Conservation (phyloP, 2,329 filamentous ascomycete species). For the Falciphora oryzae region DNA sequence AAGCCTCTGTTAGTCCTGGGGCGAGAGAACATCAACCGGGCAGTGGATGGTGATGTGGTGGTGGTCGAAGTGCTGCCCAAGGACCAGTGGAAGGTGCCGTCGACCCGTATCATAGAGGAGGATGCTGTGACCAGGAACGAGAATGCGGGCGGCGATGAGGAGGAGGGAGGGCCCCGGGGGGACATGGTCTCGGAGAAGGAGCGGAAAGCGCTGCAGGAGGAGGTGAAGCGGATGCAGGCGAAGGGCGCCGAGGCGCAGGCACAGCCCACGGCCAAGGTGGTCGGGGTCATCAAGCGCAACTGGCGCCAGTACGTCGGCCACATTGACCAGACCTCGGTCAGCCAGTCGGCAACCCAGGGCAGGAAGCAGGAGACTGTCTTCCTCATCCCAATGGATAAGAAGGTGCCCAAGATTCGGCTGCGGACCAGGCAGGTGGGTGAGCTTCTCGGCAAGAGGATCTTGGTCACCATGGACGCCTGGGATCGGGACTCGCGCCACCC, state of each 20-base stretch:
- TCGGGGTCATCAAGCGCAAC: conserved; percentile 89
- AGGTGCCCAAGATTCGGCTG: conserved; percentile 91
- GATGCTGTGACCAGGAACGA: conserved; percentile 88
- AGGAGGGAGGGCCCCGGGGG: conserved; percentile 66
- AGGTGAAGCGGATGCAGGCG: conserved; percentile 79
- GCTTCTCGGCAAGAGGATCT: conserved; percentile 81
- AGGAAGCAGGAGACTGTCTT: conserved; percentile 90
- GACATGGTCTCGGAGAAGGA: conserved; percentile 86
- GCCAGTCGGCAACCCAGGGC: conserved; percentile 66
- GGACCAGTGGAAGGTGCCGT: conserved; percentile 95
- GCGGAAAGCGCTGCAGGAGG: conserved; percentile 79
- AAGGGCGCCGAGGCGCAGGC: conserved; percentile 69
- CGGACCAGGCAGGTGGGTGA: conserved; percentile 86
- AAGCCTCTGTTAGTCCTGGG: conserved; percentile 84
- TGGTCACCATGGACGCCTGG: conserved; percentile 95
- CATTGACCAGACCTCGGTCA: conserved; percentile 80
- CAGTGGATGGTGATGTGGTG: conserved; percentile 86
- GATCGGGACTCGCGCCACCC: conserved; percentile 90
- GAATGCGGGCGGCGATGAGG: conserved; percentile 72
- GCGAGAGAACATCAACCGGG: conserved; percentile 91
- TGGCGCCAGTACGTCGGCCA: conserved; percentile 98
- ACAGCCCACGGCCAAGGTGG: conserved; percentile 86
- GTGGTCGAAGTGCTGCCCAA: conserved; percentile 90
- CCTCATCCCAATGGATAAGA: conserved; percentile 95
- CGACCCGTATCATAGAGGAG: conserved; percentile 92